phyloP scores from a whole-genome alignment of 2,329 filamentous ascomycete genomes.

The Aspergillus ustus region DNA sequence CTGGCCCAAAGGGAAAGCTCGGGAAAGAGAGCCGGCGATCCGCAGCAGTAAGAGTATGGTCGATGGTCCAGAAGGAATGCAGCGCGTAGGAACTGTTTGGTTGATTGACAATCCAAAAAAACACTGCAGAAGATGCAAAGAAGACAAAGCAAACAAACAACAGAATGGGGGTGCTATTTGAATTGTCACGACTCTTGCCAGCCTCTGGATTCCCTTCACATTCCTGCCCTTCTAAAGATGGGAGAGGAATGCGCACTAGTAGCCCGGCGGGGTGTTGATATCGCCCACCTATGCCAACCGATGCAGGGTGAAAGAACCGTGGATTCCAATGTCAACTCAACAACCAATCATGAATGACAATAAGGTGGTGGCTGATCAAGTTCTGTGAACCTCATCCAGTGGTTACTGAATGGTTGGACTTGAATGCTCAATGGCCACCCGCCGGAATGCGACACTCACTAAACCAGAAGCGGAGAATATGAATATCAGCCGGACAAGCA shows the following conservation, averaged over 20 bases:
- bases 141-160: slow-evolving; percentile 51
- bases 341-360: slow-evolving; percentile 31
- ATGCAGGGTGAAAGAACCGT: slow-evolving; percentile 27
- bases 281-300: slow-evolving; percentile 30
- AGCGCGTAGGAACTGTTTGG: slow-evolving; percentile 38
- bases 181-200: slow-evolving; percentile 37
- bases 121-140: slow-evolving; percentile 48
- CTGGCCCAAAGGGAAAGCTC: slow-evolving; percentile 27
- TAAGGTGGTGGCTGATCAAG: slow-evolving; percentile 30
- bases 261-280: slow-evolving; percentile 26
- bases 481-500: slow-evolving; percentile 29
- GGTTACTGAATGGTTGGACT: slow-evolving; percentile 22
- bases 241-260: slow-evolving; percentile 38
- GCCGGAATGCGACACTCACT: slow-evolving; percentile 42
- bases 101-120: slow-evolving; percentile 42
- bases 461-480: slow-evolving; percentile 37
- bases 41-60: slow-evolving; percentile 15
- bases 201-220: slow-evolving; percentile 43
- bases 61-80: slow-evolving; percentile 28
- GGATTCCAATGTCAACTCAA: slow-evolving; percentile 16
- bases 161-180: slow-evolving; percentile 44
- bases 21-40: slow-evolving; percentile 28
- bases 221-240: slow-evolving; percentile 41
- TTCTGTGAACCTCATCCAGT: slow-evolving; percentile 29
- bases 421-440: slow-evolving; percentile 36